Conservation (phyloP, 1,284 basidiomycete species). For the Tausonia pullulans region DNA sequence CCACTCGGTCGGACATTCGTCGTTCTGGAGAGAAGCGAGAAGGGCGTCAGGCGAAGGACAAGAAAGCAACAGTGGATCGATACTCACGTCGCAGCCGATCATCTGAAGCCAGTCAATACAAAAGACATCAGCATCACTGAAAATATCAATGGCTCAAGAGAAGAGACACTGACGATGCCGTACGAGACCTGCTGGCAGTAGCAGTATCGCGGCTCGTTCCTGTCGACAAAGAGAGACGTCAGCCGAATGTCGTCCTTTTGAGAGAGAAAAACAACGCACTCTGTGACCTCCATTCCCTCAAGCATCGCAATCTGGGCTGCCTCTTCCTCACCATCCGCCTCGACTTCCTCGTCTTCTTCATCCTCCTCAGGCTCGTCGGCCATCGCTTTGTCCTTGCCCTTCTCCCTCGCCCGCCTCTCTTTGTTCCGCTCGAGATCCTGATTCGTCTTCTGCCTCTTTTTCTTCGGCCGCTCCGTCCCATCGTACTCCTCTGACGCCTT, state of each 20-base stretch:
- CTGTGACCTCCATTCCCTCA: constrained; percentile 20
- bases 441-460: too few relatives aligned
- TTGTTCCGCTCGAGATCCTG: not conserved
- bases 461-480: too few relatives aligned
- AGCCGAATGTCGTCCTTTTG: not conserved
- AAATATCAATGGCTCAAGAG: not conserved
- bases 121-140: not conserved
- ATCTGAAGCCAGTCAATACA: constrained; percentile 21
- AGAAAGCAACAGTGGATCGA: not conserved
- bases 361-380: constrained; percentile 3
- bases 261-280: constrained; percentile 21
- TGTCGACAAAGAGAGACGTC: constrained; percentile 17
- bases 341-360: constrained; percentile 1
- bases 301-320: constrained; percentile 19
- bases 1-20: constrained; percentile 41
- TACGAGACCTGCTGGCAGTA: constrained; percentile 40
- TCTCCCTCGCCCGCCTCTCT: not conserved
- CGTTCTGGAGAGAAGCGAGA: constrained; percentile 33
- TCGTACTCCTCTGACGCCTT: too few relatives aligned
- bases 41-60: constrained; percentile 6
- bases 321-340: constrained; percentile 19
- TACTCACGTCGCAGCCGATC: constrained; percentile 33
- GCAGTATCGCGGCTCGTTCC: constrained; percentile 41
- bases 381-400: not conserved
- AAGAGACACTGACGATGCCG: constrained; percentile 30